Conservation (phyloP, 495 filamentous ascomycete genomes). For the Xylaria scruposa region DNA sequence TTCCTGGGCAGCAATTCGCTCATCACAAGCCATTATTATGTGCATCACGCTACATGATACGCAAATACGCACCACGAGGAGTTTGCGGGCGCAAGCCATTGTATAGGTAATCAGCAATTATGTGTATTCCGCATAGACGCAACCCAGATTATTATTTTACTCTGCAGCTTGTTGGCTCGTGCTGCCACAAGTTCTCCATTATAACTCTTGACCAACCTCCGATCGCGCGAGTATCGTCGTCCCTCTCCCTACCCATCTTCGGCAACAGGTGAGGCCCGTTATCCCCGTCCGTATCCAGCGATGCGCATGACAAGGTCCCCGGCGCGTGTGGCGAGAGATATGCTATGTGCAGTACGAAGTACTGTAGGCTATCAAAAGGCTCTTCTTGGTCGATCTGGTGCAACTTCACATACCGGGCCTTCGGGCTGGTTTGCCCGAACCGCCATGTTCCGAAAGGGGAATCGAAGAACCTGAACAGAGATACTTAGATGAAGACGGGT, state of each 20-base stretch:
- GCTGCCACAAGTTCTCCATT: conserved; percentile 8
- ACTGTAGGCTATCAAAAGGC: background rate
- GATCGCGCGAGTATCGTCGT: background rate
- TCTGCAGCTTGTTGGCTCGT: conserved; percentile 17
- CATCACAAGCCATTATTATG: conserved; percentile 8
- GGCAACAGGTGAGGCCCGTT: background rate
- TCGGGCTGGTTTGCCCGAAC: conserved; percentile 23
- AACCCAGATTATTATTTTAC: background rate
- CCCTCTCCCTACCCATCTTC: conserved; percentile 1
- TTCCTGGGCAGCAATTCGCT: conserved; percentile 19
- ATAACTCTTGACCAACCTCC: background rate
- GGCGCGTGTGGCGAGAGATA: background rate
- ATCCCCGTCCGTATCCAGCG: background rate
- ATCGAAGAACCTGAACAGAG: conserved; percentile 11
- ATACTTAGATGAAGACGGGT: conserved; percentile 14
- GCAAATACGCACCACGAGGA: background rate
- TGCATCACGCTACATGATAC: conserved; percentile 19
- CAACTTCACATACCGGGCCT: conserved; percentile 10
- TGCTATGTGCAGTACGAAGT: background rate
- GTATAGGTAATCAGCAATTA: background rate
- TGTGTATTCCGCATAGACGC: background rate
- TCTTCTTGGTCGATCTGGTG: background rate
- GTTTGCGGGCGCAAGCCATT: background rate
- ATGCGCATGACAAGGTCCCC: conserved; percentile 1
- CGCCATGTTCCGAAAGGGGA: conserved; percentile 14